phyloP scores from a whole-genome alignment of 106 monocot species.

The Apostasia ramifera region DNA sequence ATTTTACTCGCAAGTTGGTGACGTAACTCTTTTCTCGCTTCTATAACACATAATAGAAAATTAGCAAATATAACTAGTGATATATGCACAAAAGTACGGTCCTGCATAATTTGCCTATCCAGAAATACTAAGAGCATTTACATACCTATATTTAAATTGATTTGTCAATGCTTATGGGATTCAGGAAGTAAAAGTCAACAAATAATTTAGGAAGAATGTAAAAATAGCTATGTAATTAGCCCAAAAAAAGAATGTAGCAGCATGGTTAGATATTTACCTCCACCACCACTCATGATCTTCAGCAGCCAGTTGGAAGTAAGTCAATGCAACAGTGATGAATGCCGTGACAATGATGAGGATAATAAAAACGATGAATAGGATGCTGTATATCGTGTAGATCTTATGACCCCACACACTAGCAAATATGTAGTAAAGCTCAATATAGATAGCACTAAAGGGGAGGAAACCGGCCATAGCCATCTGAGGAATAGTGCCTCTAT shows the following conservation, averaged over 20 bases:
- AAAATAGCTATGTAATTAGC: too few relatives aligned
- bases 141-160: too few relatives aligned
- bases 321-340: slow-evolving; percentile 63
- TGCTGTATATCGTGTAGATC: slow-evolving; percentile 74
- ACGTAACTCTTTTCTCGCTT: too few relatives aligned
- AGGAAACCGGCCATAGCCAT: slow-evolving; percentile 81
- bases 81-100: too few relatives aligned
- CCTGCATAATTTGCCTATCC: too few relatives aligned
- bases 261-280: slow-evolving; percentile 33
- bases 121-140: too few relatives aligned
- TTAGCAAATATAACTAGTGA: too few relatives aligned
- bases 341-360: slow-evolving; percentile 79
- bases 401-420: slow-evolving; percentile 84
- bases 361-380: slow-evolving; percentile 69
- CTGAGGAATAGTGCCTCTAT: slow-evolving; percentile 60
- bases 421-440: slow-evolving; percentile 77
- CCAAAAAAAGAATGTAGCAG: background rate
- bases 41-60: too few relatives aligned
- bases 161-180: too few relatives aligned
- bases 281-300: slow-evolving; percentile 89
- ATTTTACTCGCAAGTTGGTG: too few relatives aligned
- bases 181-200: too few relatives aligned
- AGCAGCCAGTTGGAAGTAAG: slow-evolving; percentile 70
- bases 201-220: too few relatives aligned
- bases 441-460: slow-evolving; percentile 73